These are phyloP conservation scores for Lachancea quebecensis DNA, from an alignment of 805 yeast species.

Conservation along the genomic window DNA sequence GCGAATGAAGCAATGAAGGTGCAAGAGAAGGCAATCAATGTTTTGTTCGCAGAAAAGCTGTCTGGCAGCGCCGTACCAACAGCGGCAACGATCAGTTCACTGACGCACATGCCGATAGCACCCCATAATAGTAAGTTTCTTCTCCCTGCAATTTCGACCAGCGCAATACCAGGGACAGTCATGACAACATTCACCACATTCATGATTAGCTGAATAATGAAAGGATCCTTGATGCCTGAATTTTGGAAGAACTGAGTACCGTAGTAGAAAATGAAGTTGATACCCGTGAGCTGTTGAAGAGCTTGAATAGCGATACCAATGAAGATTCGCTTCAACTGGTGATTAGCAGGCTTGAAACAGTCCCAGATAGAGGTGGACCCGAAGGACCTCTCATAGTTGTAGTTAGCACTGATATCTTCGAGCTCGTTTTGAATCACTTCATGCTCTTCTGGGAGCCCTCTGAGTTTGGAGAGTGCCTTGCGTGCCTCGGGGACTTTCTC, in stretches of 20 bases:
- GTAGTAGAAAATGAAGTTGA: slow-evolving; percentile 61
- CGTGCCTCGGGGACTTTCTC: slow-evolving; percentile 56
- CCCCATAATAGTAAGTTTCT: slow-evolving; percentile 44
- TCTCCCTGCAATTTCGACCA: slow-evolving; percentile 52
- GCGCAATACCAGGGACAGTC: slow-evolving; percentile 44
- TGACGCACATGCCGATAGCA: slow-evolving; percentile 42
- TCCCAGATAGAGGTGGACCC: slow-evolving; percentile 64
- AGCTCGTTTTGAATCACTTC: slow-evolving; percentile 52
- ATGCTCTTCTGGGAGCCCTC: slow-evolving; percentile 47
- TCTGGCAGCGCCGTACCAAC: slow-evolving; percentile 47
- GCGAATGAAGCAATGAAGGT: slow-evolving; percentile 68
- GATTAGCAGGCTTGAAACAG: slow-evolving; percentile 49
- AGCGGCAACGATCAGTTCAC: slow-evolving; percentile 47
- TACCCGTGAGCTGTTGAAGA: slow-evolving; percentile 64
- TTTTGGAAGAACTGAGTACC: slow-evolving; percentile 58
- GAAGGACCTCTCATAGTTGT: slow-evolving; percentile 52
- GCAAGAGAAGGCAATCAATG: slow-evolving; percentile 42
- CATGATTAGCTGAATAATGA: slow-evolving; percentile 51
- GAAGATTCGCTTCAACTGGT: slow-evolving; percentile 37
- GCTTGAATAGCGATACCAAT: slow-evolving; percentile 55
- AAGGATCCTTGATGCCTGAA: slow-evolving; percentile 54
- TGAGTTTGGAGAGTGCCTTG: slow-evolving; percentile 49
- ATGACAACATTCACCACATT: slow-evolving; percentile 58
- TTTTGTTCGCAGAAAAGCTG: slow-evolving; percentile 28
- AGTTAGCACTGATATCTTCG: slow-evolving; percentile 50